A percentile compares a stretch with the other conserved stretches of the same genome.
phyloP scores from a whole-genome alignment of 1,284 basidiomycete genomes.

The Trichosporon asahii region DNA sequence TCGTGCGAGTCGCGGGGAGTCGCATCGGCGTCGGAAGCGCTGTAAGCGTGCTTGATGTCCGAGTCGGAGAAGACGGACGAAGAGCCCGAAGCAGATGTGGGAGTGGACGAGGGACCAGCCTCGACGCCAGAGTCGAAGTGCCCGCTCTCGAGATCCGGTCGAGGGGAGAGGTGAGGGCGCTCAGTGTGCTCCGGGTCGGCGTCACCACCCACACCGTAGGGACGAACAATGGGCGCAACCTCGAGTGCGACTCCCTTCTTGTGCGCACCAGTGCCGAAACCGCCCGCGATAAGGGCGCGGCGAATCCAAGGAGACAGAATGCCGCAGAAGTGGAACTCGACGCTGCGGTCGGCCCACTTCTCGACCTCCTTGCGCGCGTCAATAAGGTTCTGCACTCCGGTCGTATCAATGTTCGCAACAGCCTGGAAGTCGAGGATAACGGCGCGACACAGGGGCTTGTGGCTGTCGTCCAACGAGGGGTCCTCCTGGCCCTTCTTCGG shows the following conservation, averaged over 20 bases:
- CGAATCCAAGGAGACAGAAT: conserved; percentile 92
- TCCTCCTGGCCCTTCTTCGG: conserved; percentile 57
- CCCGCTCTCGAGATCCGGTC: conserved; percentile 21
- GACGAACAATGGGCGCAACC: conserved; percentile 67
- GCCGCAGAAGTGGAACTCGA: conserved; percentile 63
- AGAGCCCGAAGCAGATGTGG: neutral
- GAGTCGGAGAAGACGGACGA: conserved; percentile 16
- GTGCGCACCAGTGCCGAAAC: conserved; percentile 63
- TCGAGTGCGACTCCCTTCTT: conserved; percentile 58
- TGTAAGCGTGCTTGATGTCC: conserved; percentile 15
- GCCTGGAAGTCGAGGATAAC: conserved; percentile 88
- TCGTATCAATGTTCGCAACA: conserved; percentile 63
- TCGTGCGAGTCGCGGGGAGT: neutral
- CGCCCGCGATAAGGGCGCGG: conserved; percentile 79
- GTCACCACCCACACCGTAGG: conserved; percentile 32
- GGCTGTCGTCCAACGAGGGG: conserved; percentile 59
- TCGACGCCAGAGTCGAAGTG: neutral
- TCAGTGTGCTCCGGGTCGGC: conserved; percentile 22
- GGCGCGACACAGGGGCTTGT: conserved; percentile 70
- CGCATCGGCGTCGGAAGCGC: neutral
- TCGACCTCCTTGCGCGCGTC: conserved; percentile 85
- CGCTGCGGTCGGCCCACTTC: conserved; percentile 73
- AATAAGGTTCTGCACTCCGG: conserved; percentile 84
- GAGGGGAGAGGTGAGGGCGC: conserved; percentile 8
- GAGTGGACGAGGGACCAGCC: neutral